Evolutionary conservation across 345 rosid genomes (phyloP), one percentile per base, ranked within the genome.

Genomic region (Lumnitzera littorea): DNA sequence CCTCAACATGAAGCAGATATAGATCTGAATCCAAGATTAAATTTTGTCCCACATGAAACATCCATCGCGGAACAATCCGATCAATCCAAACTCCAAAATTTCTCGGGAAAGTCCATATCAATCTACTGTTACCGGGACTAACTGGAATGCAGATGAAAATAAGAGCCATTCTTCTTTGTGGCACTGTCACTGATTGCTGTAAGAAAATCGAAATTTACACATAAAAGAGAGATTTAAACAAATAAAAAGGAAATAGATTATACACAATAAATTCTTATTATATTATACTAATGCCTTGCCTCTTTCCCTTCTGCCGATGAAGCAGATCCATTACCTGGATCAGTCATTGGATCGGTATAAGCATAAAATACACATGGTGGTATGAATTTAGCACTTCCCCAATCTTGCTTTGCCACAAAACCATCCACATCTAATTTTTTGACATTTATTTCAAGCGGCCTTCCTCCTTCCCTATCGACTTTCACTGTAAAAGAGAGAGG

Each of bases 381-480:
- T 6, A 81, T 62, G 65, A 86, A 91, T 67, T 69, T 74, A 58
- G 83, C 57, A 58, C 52, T 62, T 17, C 91, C 96, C 78, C 71
- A 76, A 6, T 82, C 91, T 71, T 82, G 90, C 64, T 79, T 79
- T 25, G 79, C 91, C 46, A 59, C 14, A 66, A 78, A 91, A 48
- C 92, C 96, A 53, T 75, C 62, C 53, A 57, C 58, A 51, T 74
- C 87, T 31, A 74, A 12, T 49, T 84, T 80, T 73, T 74, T 70
- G 24, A 91, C 67, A 11, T 73, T 72, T 54, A 89, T 62, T 15
- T 79, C 89, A 11, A 86, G 56, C 10, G 96, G 95, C 62, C 78
- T 83, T 24, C 98, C 92, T 12, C 98, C 98, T 86, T 91, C 98
- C 74, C 96, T 80, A 55, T 91, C 96, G 36, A 52, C 72, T 75